These are phyloP conservation scores for Aspergillus pseudoterreus DNA, from an alignment of 2,329 filamentous ascomycete genomes.

Conservation along the genomic window DNA sequence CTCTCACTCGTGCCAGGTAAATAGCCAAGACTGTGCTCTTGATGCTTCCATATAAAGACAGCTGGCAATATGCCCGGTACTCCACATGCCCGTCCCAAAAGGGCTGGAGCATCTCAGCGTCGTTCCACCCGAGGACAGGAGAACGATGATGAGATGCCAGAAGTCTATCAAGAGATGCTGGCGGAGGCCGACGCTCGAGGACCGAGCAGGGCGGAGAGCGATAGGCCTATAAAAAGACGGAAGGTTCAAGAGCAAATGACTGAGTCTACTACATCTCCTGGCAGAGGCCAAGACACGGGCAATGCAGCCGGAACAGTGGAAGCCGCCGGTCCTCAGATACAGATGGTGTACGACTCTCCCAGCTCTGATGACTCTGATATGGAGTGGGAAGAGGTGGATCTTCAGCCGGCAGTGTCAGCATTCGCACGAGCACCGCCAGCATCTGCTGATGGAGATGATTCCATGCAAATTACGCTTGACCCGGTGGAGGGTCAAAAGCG, in stretches of 20 bases:
- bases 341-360: slow-evolving; percentile 35
- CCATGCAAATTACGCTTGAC: slow-evolving; percentile 38
- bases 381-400: slow-evolving; percentile 61
- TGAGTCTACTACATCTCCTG: slow-evolving; percentile 1
- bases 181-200: slow-evolving; percentile 37
- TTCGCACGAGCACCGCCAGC: slow-evolving; percentile 6
- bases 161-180: slow-evolving; percentile 42
- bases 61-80: slow-evolving; percentile 19
- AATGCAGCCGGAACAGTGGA: slow-evolving; percentile 6
- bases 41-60: slow-evolving; percentile 8
- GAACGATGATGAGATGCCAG: slow-evolving; percentile 27
- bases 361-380: slow-evolving; percentile 58
- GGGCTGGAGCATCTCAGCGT: slow-evolving; percentile 10
- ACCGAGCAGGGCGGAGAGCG: slow-evolving; percentile 18
- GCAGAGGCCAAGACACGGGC: slow-evolving; percentile 11
- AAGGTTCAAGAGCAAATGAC: slow-evolving; percentile 28
- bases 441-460: slow-evolving; percentile 19
- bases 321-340: slow-evolving; percentile 16
- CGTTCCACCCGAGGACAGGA: slow-evolving; percentile 9
- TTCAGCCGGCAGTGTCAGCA: slow-evolving; percentile 31
- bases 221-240: slow-evolving; percentile 36
- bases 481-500: slow-evolving; percentile 23
- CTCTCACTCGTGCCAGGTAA: neutral
- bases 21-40: neutral
- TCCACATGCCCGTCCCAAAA: slow-evolving; percentile 12